Conservation (phyloP, 2,329 filamentous ascomycete genomes). For the Paraphaeosphaeria sporulosa region DNA sequence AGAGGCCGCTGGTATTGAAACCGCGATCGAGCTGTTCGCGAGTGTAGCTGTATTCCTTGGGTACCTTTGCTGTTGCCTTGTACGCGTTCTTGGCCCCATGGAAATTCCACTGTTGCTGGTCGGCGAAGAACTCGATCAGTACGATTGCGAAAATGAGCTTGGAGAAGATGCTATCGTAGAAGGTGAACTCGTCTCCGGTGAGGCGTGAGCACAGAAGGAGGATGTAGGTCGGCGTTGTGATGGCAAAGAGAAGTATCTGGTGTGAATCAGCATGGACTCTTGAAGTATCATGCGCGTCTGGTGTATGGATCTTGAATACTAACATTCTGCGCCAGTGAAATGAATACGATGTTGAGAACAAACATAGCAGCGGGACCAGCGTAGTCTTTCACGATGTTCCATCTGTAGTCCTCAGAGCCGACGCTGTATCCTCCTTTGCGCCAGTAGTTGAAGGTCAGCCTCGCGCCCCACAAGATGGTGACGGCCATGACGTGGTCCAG, state of each 20-base stretch:
- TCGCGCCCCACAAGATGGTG: constrained; percentile 82
- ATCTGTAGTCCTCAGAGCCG: constrained; percentile 95
- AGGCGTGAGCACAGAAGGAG: constrained; percentile 77
- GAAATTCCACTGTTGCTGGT: constrained; percentile 92
- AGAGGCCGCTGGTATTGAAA: constrained; percentile 84
- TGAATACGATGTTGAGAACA: constrained; percentile 88
- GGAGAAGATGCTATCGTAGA: constrained; percentile 66
- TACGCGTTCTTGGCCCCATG: constrained; percentile 83
- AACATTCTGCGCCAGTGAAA: constrained; percentile 76
- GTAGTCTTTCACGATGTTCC: constrained; percentile 75
- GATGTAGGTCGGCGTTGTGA: constrained; percentile 84
- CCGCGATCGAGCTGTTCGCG: constrained; percentile 86
- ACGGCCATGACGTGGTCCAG: constrained; percentile 77
- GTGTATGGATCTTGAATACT: constrained; percentile 22
- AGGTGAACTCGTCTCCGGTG: constrained; percentile 57
- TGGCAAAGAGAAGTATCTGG: constrained; percentile 76
- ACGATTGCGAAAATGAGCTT: constrained; percentile 64
- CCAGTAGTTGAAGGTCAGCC: constrained; percentile 96
- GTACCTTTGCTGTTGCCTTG: constrained; percentile 73
- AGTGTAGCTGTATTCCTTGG: constrained; percentile 66
- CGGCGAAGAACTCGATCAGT: constrained; percentile 78
- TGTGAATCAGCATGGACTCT: constrained; percentile 13
- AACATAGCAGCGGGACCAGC: constrained; percentile 75
- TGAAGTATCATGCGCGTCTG: not conserved
- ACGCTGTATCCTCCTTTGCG: constrained; percentile 89